Conservation (phyloP, 2,329 filamentous ascomycete genomes). For the Fusarium staphyleae region DNA sequence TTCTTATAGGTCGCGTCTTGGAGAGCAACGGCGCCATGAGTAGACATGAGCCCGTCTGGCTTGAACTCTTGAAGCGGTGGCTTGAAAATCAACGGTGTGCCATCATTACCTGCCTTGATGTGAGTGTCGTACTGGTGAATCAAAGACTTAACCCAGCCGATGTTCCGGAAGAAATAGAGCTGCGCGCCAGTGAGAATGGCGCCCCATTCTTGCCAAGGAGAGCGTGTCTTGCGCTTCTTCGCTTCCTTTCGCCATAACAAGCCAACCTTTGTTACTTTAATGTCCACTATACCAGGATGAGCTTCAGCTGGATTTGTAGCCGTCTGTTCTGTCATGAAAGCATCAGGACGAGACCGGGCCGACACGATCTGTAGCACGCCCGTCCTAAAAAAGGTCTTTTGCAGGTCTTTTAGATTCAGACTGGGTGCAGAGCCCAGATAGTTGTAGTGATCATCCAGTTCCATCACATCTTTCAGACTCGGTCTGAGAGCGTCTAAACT, state of each 20-base stretch:
- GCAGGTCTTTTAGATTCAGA: constrained; percentile 81
- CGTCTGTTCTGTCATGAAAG: constrained; percentile 89
- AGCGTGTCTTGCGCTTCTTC: constrained; percentile 92
- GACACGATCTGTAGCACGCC: constrained; percentile 95
- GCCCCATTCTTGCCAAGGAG: constrained; percentile 99
- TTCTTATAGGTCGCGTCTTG: constrained; percentile 88
- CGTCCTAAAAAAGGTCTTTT: constrained; percentile 89
- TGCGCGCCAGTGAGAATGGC: constrained; percentile 96
- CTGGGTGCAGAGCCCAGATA: constrained; percentile 80
- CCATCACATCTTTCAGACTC: constrained; percentile 89
- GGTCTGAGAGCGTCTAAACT: constrained; percentile 85
- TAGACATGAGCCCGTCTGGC: constrained; percentile 91
- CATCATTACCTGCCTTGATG: constrained; percentile 76
- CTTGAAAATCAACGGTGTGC: constrained; percentile 84
- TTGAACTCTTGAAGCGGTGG: constrained; percentile 92
- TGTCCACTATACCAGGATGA: constrained; percentile 92
- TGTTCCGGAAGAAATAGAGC: constrained; percentile 95
- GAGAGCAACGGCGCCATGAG: constrained; percentile 88
- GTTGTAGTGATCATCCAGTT: constrained; percentile 88
- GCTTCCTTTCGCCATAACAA: constrained; percentile 91
- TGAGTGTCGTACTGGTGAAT: constrained; percentile 89
- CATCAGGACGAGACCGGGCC: constrained; percentile 88
- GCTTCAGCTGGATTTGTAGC: constrained; percentile 85
- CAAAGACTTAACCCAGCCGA: constrained; percentile 87
- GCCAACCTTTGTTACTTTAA: constrained; percentile 96